Evolutionary conservation across 306 rosid species (phyloP).

Genomic region (Coriaria nepalensis): DNA sequence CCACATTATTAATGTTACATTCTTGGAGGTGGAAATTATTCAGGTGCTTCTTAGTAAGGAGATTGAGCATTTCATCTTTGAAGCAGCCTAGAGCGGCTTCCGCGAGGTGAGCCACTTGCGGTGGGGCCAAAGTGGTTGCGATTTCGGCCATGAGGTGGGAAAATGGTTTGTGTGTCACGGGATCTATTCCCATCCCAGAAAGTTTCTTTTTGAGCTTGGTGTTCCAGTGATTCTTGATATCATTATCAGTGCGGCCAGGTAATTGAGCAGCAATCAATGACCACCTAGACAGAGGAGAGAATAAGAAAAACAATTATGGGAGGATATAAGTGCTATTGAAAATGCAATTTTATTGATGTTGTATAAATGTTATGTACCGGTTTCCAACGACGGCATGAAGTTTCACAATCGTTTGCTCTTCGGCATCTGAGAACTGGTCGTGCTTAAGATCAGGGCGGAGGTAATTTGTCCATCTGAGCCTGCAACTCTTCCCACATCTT

Average conservation of each 20-base stretch:
- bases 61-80: slow-evolving; percentile 77
- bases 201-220: slow-evolving; percentile 69
- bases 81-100: slow-evolving; percentile 88
- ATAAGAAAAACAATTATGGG: background rate
- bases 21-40: slow-evolving; percentile 52
- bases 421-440: slow-evolving; percentile 66
- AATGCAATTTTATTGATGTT: too few relatives aligned
- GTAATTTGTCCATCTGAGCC: slow-evolving; percentile 82
- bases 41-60: slow-evolving; percentile 51
- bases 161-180: slow-evolving; percentile 71
- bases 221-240: slow-evolving; percentile 74
- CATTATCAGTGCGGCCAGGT: slow-evolving; percentile 77
- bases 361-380: slow-evolving; percentile 27
- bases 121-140: slow-evolving; percentile 70
- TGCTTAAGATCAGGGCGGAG: slow-evolving; percentile 91
- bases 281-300: slow-evolving; percentile 35
- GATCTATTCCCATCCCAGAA: slow-evolving; percentile 69
- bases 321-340: too few relatives aligned
- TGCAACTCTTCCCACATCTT: slow-evolving; percentile 86
- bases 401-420: slow-evolving; percentile 84
- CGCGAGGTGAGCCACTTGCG: slow-evolving; percentile 67
- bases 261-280: slow-evolving; percentile 66
- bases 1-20: slow-evolving; percentile 11
- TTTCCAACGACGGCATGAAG: slow-evolving; percentile 86
- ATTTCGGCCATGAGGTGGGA: slow-evolving; percentile 87